Evolutionary conservation across 2,329 filamentous ascomycete species (phyloP).

Genomic region (Clarireedia homoeocarpa): DNA sequence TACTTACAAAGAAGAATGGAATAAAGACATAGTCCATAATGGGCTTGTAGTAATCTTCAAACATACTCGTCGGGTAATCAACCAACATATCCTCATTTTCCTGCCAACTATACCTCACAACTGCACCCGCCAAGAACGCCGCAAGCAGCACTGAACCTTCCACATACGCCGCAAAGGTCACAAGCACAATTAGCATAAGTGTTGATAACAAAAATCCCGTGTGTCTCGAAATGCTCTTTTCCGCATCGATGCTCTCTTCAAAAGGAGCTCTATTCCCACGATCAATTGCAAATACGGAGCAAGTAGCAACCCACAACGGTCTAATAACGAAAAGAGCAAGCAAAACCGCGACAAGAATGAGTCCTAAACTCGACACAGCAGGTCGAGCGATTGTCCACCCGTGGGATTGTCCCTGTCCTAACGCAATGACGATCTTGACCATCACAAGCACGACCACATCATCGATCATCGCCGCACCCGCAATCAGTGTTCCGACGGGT

Average conservation of each 20-base stretch:
- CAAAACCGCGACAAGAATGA: neutral
- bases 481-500: conserved; percentile 3
- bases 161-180: conserved; percentile 4
- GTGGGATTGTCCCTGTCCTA: neutral
- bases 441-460: conserved; percentile 6
- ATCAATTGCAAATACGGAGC: neutral
- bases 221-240: neutral
- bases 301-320: neutral
- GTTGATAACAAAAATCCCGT: neutral
- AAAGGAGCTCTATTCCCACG: neutral
- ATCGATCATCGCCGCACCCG: conserved; percentile 2
- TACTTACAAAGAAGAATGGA: conserved; percentile 54
- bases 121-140: conserved; percentile 3
- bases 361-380: neutral
- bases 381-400: conserved; percentile 3
- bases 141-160: conserved; percentile 1
- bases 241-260: neutral
- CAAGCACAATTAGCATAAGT: neutral
- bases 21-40: conserved; percentile 39
- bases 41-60: conserved; percentile 23
- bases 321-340: neutral
- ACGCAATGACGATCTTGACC: conserved; percentile 4
- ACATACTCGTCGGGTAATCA: conserved; percentile 15
- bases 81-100: neutral
- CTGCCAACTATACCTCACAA: conserved; percentile 2